Evolutionary conservation across 73 alveolate species (phyloP).

Genomic region (Stentor coeruleus): DNA sequence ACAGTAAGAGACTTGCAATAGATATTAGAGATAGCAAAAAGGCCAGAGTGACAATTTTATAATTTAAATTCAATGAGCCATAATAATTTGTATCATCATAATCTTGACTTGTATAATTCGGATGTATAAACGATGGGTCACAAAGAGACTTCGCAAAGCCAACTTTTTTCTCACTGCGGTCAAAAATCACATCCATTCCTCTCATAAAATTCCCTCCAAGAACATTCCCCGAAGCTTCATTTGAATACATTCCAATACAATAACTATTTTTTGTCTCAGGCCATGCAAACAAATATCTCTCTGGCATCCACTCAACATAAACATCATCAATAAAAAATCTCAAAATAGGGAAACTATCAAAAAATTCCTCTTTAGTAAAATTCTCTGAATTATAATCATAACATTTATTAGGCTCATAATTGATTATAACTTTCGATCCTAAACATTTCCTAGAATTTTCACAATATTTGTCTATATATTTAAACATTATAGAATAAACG

Average conservation of each 20-base stretch:
- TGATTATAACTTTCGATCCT: neutral
- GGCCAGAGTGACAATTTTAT: too few relatives aligned
- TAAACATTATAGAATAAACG: neutral
- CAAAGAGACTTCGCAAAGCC: constrained; percentile 20
- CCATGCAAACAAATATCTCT: constrained; percentile 26
- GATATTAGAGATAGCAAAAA: too few relatives aligned
- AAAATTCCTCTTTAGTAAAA: neutral
- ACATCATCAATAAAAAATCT: neutral
- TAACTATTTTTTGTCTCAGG: constrained; percentile 19
- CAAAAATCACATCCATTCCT: constrained; percentile 22
- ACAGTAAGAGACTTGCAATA: too few relatives aligned
- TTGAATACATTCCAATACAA: constrained; percentile 9
- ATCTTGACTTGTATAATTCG: too few relatives aligned
- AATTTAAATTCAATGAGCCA: too few relatives aligned
- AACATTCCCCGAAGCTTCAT: constrained; percentile 10
- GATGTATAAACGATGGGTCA: too few relatives aligned
- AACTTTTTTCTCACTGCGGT: neutral
- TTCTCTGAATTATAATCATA: neutral
- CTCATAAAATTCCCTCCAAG: constrained; percentile 27
- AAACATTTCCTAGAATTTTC: neutral
- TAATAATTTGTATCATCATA: too few relatives aligned
- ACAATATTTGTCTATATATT: neutral
- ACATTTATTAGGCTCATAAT: constrained; percentile 14
- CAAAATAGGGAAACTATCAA: neutral
- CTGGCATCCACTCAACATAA: constrained; percentile 25